Conservation (phyloP, 169 alveolate species). For the Theileria annulata region DNA sequence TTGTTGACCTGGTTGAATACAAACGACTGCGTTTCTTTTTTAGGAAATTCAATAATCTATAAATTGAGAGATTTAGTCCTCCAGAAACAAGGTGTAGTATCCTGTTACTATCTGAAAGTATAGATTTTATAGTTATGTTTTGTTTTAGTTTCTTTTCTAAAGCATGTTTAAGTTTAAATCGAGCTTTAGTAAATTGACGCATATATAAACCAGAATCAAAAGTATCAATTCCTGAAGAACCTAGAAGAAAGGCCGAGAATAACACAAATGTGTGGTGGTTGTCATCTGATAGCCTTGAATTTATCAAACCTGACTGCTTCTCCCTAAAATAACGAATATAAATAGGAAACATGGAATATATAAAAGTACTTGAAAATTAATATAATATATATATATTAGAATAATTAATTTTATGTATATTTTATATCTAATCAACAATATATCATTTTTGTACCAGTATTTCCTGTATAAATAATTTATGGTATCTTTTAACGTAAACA, state of each 20-base stretch:
- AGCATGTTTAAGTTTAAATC: conserved; percentile 3
- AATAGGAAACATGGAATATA: too few relatives aligned
- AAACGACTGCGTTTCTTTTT: background rate
- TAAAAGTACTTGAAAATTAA: too few relatives aligned
- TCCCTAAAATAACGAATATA: conserved; percentile 10
- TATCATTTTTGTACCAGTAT: conserved; percentile 39
- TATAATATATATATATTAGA: too few relatives aligned
- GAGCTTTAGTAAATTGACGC: background rate
- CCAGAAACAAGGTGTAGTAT: background rate
- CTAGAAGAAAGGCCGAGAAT: conserved; percentile 11
- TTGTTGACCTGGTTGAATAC: background rate
- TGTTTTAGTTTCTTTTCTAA: background rate
- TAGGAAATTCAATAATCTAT: background rate
- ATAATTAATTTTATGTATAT: too few relatives aligned
- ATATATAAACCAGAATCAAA: background rate
- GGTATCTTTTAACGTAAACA: conserved; percentile 30
- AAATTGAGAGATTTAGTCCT: conserved; percentile 4
- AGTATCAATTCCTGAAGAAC: background rate
- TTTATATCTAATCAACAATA: background rate
- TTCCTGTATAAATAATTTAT: conserved; percentile 48
- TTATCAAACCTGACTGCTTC: conserved; percentile 34
- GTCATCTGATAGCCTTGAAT: conserved; percentile 25
- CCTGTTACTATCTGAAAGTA: conserved; percentile 5
- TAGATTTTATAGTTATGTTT: background rate
- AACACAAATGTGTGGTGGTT: conserved; percentile 23